phyloP scores from a whole-genome alignment of 805 yeast genomes.

The Pichia scutulata region DNA sequence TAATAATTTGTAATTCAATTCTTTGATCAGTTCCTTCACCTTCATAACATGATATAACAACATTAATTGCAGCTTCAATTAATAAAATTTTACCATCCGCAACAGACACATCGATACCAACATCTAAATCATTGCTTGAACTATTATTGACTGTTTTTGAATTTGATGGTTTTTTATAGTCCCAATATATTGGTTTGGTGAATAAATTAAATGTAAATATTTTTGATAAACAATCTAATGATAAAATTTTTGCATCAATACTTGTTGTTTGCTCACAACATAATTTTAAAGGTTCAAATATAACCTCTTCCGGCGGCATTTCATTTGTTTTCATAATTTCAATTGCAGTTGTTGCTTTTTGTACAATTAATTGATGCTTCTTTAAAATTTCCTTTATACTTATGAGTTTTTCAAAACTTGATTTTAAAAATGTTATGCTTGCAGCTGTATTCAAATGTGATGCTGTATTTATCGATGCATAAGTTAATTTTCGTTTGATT shows the following conservation, averaged over 20 bases:
- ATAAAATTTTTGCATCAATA: conserved; percentile 57
- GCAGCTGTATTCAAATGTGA: conserved; percentile 9
- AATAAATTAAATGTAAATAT: conserved; percentile 80
- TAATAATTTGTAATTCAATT: conserved; percentile 85
- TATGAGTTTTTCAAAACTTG: conserved; percentile 26
- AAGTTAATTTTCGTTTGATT: not conserved
- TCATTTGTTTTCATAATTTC: conserved; percentile 33
- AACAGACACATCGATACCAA: conserved; percentile 33
- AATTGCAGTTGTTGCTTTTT: conserved; percentile 33
- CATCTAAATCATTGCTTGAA: conserved; percentile 32
- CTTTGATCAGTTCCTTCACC: conserved; percentile 89
- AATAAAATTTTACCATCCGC: conserved; percentile 38
- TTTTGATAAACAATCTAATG: conserved; percentile 82
- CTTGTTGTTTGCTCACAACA: conserved; percentile 63
- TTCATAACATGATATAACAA: conserved; percentile 76
- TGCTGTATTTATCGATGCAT: not conserved
- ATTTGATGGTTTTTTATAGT: conserved; percentile 26
- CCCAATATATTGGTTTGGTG: conserved; percentile 46
- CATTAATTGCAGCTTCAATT: conserved; percentile 77
- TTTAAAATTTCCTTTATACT: conserved; percentile 29
- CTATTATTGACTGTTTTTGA: conserved; percentile 15
- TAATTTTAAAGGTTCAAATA: conserved; percentile 72
- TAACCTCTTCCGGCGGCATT: conserved; percentile 39
- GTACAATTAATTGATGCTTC: conserved; percentile 36
- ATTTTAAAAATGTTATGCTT: conserved; percentile 27